phyloP scores from a whole-genome alignment of 495 filamentous ascomycete species.

The Neurospora sp. region DNA sequence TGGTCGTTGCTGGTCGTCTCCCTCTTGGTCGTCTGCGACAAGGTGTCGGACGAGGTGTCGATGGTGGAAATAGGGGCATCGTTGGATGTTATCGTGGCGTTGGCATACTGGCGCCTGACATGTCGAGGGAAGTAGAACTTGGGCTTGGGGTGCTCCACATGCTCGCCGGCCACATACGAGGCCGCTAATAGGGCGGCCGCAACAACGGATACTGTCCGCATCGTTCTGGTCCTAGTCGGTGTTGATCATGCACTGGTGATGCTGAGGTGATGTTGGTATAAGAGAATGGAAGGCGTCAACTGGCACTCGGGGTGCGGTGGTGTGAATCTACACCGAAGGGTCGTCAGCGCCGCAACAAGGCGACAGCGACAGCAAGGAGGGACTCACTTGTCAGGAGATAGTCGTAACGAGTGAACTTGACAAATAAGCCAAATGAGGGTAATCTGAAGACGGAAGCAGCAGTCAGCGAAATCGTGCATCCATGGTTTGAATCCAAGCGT shows the following conservation, averaged over 20 bases:
- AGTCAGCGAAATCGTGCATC: slow-evolving; percentile 15
- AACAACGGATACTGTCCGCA: slow-evolving; percentile 41
- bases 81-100: slow-evolving; percentile 34
- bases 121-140: slow-evolving; percentile 51
- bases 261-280: slow-evolving; percentile 10
- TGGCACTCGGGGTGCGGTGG: background rate
- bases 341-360: slow-evolving; percentile 14
- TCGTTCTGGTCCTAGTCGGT: slow-evolving; percentile 19
- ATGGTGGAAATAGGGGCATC: slow-evolving; percentile 4
- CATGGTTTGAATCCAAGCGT: slow-evolving; percentile 6
- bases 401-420: slow-evolving; percentile 57
- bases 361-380: background rate
- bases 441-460: slow-evolving; percentile 23
- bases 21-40: slow-evolving; percentile 19
- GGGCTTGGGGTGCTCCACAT: slow-evolving; percentile 30
- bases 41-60: slow-evolving; percentile 4
- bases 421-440: slow-evolving; percentile 49
- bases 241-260: slow-evolving; percentile 7
- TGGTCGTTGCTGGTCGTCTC: slow-evolving; percentile 20
- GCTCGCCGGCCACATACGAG: slow-evolving; percentile 35
- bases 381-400: slow-evolving; percentile 42
- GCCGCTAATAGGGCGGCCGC: slow-evolving; percentile 43
- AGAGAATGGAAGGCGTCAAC: slow-evolving; percentile 7
- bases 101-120: slow-evolving; percentile 46
- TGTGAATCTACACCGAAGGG: slow-evolving; percentile 19